Evolutionary conservation across 2,329 filamentous ascomycete species (phyloP).

Genomic region (Pseudocercospora fuligena): DNA sequence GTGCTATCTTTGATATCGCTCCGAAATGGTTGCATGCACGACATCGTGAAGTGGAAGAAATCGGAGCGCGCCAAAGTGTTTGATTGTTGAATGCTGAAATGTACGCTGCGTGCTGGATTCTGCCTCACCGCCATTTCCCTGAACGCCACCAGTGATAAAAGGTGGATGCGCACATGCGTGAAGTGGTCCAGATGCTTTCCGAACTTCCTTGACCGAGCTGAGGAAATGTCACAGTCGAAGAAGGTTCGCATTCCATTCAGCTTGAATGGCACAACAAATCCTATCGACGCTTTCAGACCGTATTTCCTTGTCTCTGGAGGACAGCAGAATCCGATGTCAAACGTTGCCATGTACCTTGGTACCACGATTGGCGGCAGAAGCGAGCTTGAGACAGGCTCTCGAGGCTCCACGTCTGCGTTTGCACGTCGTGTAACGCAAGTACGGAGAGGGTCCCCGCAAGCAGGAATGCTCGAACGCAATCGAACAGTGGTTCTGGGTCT

Average conservation of each 20-base stretch:
- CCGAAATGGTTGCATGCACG: conserved; percentile 1
- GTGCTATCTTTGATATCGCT: background rate
- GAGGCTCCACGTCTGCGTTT: conserved; percentile 5
- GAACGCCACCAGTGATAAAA: background rate
- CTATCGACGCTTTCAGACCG: background rate
- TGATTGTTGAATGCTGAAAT: background rate
- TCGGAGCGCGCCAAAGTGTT: background rate
- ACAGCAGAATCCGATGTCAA: background rate
- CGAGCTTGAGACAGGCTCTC: background rate
- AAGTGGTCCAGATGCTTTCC: background rate
- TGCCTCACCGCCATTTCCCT: background rate
- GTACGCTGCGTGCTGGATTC: background rate
- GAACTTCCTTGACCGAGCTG: background rate
- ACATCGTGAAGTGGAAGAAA: conserved; percentile 9
- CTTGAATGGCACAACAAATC: background rate
- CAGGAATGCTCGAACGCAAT: background rate
- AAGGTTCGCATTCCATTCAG: background rate
- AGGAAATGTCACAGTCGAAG: background rate
- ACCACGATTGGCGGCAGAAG: background rate
- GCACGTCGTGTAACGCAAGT: background rate
- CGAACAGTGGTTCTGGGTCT: background rate
- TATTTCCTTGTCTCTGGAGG: background rate
- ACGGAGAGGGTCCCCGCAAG: background rate
- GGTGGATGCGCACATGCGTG: background rate
- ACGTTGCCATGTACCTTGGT: background rate